phyloP scores from a whole-genome alignment of 345 rosid genomes.

The Raphanus raphanistrum region DNA sequence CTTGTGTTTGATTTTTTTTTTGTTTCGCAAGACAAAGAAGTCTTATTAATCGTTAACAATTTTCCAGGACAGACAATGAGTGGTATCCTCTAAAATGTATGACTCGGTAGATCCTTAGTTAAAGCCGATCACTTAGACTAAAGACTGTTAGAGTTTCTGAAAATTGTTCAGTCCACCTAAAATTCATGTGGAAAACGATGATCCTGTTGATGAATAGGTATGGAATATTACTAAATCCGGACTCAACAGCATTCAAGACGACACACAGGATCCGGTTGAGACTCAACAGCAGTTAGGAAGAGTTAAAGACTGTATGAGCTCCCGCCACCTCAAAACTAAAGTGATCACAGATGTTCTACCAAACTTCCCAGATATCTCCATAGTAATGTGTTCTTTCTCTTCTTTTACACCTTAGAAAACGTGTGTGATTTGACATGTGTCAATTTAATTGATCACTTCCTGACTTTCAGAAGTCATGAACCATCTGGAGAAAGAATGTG shows the following conservation, averaged over 20 bases:
- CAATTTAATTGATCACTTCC: slow-evolving; percentile 12
- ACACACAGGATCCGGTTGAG: slow-evolving; percentile 81
- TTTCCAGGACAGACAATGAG: slow-evolving; percentile 64
- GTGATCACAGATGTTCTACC: slow-evolving; percentile 75
- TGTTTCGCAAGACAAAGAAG: not conserved
- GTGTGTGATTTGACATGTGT: too few species aligned
- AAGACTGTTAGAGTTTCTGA: too few species aligned
- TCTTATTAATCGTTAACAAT: not conserved
- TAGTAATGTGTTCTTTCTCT: slow-evolving; percentile 44
- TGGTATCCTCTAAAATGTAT: slow-evolving; percentile 85
- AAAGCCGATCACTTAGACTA: too few species aligned
- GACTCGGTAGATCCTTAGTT: slow-evolving; percentile 70
- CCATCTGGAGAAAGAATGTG: slow-evolving; percentile 68
- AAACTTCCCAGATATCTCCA: slow-evolving; percentile 78
- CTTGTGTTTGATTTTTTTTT: not conserved
- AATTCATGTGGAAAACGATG: too few species aligned
- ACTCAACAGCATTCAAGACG: slow-evolving; percentile 40
- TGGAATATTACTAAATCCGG: not conserved
- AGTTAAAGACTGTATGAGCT: slow-evolving; percentile 77
- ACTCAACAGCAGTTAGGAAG: slow-evolving; percentile 73
- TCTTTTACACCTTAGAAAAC: not conserved
- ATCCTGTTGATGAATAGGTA: too few species aligned
- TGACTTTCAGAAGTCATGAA: slow-evolving; percentile 69
- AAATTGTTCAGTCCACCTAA: too few species aligned
- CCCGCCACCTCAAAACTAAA: slow-evolving; percentile 50